Evolutionary conservation across 208 protist genomes (phyloP).

Genomic region (Acanthamoeba castellanii): DNA sequence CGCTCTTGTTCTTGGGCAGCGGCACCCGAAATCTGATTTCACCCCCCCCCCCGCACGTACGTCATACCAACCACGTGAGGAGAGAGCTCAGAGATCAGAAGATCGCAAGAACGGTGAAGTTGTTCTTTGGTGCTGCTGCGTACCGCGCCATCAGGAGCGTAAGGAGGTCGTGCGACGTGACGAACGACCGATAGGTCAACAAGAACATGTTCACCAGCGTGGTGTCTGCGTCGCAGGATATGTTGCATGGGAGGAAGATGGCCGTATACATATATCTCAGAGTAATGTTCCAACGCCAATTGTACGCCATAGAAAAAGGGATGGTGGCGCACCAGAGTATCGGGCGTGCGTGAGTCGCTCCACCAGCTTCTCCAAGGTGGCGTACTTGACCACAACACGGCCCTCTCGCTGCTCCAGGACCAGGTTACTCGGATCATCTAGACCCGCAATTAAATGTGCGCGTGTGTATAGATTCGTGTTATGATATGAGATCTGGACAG

Average conservation of each 20-base stretch:
- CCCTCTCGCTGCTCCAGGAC: neutral
- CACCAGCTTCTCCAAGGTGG: slow-evolving; percentile 70
- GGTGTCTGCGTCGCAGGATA: too few species aligned
- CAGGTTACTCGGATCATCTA: neutral
- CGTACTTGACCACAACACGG: slow-evolving; percentile 5
- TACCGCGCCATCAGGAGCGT: neutral
- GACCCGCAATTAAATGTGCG: too few species aligned
- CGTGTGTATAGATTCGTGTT: too few species aligned
- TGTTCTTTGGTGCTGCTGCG: too few species aligned
- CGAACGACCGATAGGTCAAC: slow-evolving; percentile 61
- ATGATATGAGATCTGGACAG: too few species aligned
- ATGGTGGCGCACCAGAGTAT: neutral
- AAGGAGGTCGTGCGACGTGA: neutral
- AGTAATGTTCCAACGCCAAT: too few species aligned
- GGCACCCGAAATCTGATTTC: slow-evolving; percentile 15
- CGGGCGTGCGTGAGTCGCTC: slow-evolving; percentile 36
- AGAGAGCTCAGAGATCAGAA: too few species aligned
- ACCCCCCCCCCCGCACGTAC: neutral
- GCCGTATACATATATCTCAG: too few species aligned
- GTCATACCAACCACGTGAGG: neutral
- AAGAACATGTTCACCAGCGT: slow-evolving; percentile 20
- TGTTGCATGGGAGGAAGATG: too few species aligned
- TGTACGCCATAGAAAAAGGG: neutral
- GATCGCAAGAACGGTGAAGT: too few species aligned
- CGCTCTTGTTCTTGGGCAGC: neutral